Evolutionary conservation across 768 basidiomycete species (phyloP).

Genomic region (Psilocybe sp.): DNA sequence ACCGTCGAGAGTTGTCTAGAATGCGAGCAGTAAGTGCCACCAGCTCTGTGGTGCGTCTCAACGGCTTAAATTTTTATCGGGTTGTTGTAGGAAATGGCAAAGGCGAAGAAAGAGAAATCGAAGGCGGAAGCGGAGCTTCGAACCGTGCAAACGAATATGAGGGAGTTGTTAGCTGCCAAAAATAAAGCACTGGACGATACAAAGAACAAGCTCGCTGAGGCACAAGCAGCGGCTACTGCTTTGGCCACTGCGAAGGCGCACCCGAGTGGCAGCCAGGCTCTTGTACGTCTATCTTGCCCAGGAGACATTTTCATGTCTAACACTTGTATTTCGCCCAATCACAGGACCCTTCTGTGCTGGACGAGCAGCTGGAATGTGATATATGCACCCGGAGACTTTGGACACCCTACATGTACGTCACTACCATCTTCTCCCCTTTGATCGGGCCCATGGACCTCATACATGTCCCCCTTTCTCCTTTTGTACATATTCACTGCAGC

Average conservation of each 20-base stretch:
- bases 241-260: constrained; percentile 7
- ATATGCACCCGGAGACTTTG: constrained; percentile 66
- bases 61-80: too few species aligned
- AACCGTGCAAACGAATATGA: too few species aligned
- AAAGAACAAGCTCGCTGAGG: too few species aligned
- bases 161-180: too few species aligned
- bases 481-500: constrained; percentile 28
- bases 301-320: not conserved
- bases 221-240: too few species aligned
- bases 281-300: constrained; percentile 26
- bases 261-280: constrained; percentile 24
- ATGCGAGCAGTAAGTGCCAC: constrained; percentile 38
- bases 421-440: not conserved
- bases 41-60: too few species aligned
- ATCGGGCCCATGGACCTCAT: not conserved
- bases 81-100: too few species aligned
- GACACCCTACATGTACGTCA: constrained; percentile 60
- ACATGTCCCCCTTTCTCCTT: too few species aligned
- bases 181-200: too few species aligned
- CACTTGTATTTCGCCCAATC: not conserved
- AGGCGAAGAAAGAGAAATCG: too few species aligned
- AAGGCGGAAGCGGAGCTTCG: too few species aligned
- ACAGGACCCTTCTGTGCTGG: constrained; percentile 43
- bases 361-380: constrained; percentile 59
- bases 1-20: constrained; percentile 39